Conservation (phyloP, 176 grass and related monocot genomes). For the Musa itinerans region DNA sequence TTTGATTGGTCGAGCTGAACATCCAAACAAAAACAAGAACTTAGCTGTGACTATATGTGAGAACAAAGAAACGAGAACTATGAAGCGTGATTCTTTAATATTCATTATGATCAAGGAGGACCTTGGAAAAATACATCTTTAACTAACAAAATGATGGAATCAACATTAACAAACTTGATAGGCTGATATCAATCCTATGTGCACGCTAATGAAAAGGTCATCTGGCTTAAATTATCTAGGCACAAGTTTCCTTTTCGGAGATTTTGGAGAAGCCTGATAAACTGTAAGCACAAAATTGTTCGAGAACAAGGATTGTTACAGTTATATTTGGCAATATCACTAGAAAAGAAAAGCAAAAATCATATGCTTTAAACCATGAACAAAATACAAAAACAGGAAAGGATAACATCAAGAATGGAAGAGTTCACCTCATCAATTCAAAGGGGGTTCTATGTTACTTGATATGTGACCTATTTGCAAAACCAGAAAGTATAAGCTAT, state of each 20-base stretch:
- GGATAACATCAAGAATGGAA: no score
- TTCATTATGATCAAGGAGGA: neutral
- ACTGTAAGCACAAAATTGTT: no score
- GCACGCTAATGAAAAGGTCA: no score
- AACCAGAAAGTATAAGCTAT: neutral
- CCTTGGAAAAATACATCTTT: neutral
- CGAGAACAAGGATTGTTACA: no score
- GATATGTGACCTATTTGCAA: neutral
- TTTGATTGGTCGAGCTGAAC: slow-evolving; percentile 70
- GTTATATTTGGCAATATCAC: no score
- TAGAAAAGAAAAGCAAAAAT: no score
- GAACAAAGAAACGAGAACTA: neutral
- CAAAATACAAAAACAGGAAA: no score
- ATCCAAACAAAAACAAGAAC: slow-evolving; percentile 10
- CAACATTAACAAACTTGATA: neutral
- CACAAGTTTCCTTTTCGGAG: no score
- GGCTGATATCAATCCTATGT: neutral
- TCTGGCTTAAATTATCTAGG: no score
- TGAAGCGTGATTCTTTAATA: neutral
- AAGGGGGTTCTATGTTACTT: neutral
- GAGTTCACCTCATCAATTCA: no score
- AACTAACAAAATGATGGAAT: neutral
- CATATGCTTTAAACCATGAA: no score
- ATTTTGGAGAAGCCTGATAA: no score
- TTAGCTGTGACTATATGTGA: neutral